Evolutionary conservation across 352 stramenopile genomes (phyloP), one percentile per base, ranked within the genome.

Genomic region (Blastocystis sp.): DNA sequence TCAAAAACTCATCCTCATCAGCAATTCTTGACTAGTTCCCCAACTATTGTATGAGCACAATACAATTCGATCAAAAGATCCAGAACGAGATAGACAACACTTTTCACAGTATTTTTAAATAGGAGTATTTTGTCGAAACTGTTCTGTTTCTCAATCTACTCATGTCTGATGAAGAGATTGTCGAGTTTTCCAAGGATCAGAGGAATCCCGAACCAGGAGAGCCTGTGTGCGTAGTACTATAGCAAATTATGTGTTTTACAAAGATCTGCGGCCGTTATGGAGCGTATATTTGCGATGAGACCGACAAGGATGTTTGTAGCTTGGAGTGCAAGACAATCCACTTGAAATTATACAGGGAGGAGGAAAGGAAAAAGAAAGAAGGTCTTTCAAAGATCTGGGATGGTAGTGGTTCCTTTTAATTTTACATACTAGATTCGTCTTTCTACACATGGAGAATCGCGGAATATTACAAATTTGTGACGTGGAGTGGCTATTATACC

Each of bases 261-360:
- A 69, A 85, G 93, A 69, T 95, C 3, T 96, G 93, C 64, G 92
- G 92, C 26, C 92, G 92, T 62, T 95, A 93, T 66, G 93, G 93
- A 88, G 93, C 92, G 41, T 96, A 95, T 76, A 91, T 95, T 70
- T 95, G 93, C 66, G 93, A 96, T 66, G 91, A 91, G 53, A 96
- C 93, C 0, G 92, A 95, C 54, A 91, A 95, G 76, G 93, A 96
- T 91, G 93, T 96, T n/a, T 96, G 93, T 90, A 95, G 93, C 89
- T 75, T 95, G 8, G 92, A 95, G 82, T 95, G 93, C 69, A 89
- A 89, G 41, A 54, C 8, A 78, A 76, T 41, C 6, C 50, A 47
- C 26, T 45, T 85, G 20, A 43, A 85, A 69, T 16, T 18, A 41
- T 26, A 68, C 1, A 66, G 43, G 4, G 16, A 47, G 8, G 16